Conservation (phyloP, 2,329 filamentous ascomycete species). For the Pseudomassariella vexata region DNA sequence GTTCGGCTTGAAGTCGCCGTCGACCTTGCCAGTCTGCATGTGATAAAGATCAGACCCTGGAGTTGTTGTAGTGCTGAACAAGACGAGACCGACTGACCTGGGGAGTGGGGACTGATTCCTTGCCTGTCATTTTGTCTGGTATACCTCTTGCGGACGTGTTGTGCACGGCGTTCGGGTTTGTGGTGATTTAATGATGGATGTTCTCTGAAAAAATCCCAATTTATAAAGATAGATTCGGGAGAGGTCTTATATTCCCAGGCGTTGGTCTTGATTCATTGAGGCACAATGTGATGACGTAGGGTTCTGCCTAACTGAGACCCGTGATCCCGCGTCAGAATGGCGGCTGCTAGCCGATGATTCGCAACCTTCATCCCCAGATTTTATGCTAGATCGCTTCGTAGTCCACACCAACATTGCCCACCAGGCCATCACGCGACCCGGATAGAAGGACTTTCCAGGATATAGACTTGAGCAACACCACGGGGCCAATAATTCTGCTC, state of each 20-base stretch:
- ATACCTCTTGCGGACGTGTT: not conserved
- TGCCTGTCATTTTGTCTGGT: conserved; percentile 5
- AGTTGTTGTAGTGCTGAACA: no score
- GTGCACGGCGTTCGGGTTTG: not conserved
- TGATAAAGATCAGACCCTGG: no score
- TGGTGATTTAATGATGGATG: not conserved
- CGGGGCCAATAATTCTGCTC: no score
- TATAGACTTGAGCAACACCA: no score
- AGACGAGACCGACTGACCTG: conserved; percentile 12
- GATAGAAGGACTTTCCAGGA: no score
- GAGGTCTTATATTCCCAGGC: conserved; percentile 2
- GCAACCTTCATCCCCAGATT: conserved; percentile 7
- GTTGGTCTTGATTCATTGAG: conserved; percentile 13
- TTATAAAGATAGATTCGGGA: not conserved
- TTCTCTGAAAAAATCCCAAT: not conserved
- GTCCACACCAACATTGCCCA: not conserved
- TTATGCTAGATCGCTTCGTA: conserved; percentile 1
- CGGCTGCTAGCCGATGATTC: conserved; percentile 9
- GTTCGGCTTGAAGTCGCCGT: conserved; percentile 33
- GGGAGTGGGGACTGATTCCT: conserved; percentile 7
- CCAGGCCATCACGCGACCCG: no score
- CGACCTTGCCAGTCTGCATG: conserved; percentile 22
- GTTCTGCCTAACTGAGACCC: conserved; percentile 13
- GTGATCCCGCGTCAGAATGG: conserved; percentile 21
- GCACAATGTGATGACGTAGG: conserved; percentile 24